Conservation (phyloP, 176 grass and related monocot species). For the Zoysia pacifica region DNA sequence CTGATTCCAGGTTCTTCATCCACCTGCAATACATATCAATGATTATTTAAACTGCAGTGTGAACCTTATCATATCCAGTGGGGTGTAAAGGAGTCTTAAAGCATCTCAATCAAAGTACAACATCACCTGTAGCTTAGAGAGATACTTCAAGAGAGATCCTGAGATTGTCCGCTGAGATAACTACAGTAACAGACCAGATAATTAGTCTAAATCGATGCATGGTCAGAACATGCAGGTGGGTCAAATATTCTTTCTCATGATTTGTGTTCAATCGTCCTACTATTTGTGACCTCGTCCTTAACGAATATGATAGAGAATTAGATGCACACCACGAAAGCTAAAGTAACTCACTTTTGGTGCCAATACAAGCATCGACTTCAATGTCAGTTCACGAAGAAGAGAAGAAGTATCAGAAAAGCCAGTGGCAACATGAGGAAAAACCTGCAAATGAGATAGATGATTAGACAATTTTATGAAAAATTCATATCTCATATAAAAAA, state of each 20-base stretch:
- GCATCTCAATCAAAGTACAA: conserved; percentile 30
- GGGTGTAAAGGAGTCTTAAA: not conserved
- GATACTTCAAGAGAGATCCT: conserved; percentile 98
- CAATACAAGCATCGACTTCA: conserved; percentile 97
- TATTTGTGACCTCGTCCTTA: not conserved
- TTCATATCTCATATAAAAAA: not conserved
- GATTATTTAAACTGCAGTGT: conserved; percentile 17
- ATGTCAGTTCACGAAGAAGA: conserved; percentile 86
- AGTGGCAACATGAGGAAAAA: conserved; percentile 94
- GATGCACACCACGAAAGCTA: conserved; percentile 8
- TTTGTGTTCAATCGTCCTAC: not conserved
- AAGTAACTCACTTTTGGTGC: conserved; percentile 83
- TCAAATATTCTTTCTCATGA: not conserved
- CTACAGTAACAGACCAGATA: conserved; percentile 53
- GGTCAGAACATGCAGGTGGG: not conserved
- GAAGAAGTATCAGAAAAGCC: conserved; percentile 98
- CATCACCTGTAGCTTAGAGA: conserved; percentile 94
- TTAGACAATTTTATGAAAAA: conserved; percentile 34
- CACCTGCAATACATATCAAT: conserved; percentile 61
- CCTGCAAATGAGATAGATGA: conserved; percentile 53
- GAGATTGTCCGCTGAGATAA: conserved; percentile 95
- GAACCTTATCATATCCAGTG: conserved; percentile 17
- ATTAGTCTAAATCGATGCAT: conserved; percentile 31
- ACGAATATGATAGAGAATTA: not conserved
- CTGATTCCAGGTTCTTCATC: conserved; percentile 97